Evolutionary conservation across 2,329 filamentous ascomycete species (phyloP).

Genomic region (Colletotrichum orchidophilum): DNA sequence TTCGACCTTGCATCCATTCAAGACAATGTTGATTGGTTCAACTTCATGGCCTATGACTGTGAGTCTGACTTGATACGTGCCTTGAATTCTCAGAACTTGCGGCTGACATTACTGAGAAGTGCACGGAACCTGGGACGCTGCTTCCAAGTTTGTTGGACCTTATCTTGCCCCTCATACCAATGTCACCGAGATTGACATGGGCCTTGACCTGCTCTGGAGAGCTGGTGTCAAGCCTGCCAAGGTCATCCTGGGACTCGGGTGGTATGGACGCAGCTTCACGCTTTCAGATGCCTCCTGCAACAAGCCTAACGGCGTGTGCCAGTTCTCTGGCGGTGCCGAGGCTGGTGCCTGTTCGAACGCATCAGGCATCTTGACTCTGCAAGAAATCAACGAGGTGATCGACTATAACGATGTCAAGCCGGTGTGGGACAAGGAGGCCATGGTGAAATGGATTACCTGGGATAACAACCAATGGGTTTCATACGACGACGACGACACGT

Average conservation of each 20-base stretch:
- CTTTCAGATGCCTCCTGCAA: slow-evolving; percentile 30
- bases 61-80: neutral
- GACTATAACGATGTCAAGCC: slow-evolving; percentile 10
- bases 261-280: slow-evolving; percentile 49
- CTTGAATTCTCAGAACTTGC: too few relatives aligned
- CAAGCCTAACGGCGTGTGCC: slow-evolving; percentile 34
- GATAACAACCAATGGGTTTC: slow-evolving; percentile 39
- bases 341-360: slow-evolving; percentile 34
- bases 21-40: slow-evolving; percentile 49
- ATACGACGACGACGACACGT: slow-evolving; percentile 41
- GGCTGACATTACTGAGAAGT: neutral
- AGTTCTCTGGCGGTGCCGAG: slow-evolving; percentile 24
- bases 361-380: slow-evolving; percentile 35
- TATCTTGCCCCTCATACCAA: slow-evolving; percentile 40
- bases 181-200: slow-evolving; percentile 53
- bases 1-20: slow-evolving; percentile 39
- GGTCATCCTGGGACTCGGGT: slow-evolving; percentile 51
- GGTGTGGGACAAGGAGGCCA: slow-evolving; percentile 34
- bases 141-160: slow-evolving; percentile 22
- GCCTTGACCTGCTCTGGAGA: slow-evolving; percentile 57
- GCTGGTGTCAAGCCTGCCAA: slow-evolving; percentile 51
- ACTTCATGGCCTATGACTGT: slow-evolving; percentile 39
- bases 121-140: slow-evolving; percentile 41
- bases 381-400: slow-evolving; percentile 39
- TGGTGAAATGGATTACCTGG: slow-evolving; percentile 9